These are phyloP conservation scores for Aureobasidium sp. DNA, from an alignment of 2,329 filamentous ascomycete genomes.

Conservation along the genomic window DNA sequence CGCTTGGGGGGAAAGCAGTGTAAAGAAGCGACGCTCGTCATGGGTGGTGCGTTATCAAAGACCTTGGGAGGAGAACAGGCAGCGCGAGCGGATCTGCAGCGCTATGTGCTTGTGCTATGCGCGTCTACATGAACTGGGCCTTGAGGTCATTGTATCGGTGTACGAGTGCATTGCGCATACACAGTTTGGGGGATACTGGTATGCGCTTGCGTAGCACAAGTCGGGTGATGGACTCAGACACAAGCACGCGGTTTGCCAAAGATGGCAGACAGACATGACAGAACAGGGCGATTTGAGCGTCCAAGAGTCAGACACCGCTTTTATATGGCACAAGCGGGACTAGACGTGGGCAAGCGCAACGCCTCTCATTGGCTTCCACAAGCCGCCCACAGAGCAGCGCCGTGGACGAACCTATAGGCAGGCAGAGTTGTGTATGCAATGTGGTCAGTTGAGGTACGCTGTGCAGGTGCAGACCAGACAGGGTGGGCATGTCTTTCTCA, in stretches of 20 bases:
- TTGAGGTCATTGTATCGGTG: slow-evolving; percentile 8
- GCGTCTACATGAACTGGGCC: neutral
- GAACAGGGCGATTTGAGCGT: neutral
- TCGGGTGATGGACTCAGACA: neutral
- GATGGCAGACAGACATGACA: slow-evolving; percentile 1
- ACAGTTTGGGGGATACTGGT: slow-evolving; percentile 1
- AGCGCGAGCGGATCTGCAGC: slow-evolving; percentile 10
- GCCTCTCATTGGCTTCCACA: slow-evolving; percentile 11
- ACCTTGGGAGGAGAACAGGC: neutral
- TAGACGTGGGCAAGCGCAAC: slow-evolving; percentile 12
- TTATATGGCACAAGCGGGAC: slow-evolving; percentile 12
- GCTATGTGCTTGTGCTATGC: slow-evolving; percentile 7
- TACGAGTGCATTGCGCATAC: slow-evolving; percentile 5
- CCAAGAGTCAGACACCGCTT: slow-evolving; percentile 12
- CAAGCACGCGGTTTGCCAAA: slow-evolving; percentile 1
- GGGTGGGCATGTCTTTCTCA: neutral
- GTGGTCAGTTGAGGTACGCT: neutral
- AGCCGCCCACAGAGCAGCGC: slow-evolving; percentile 4
- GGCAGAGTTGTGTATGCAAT: neutral
- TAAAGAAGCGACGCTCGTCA: neutral
- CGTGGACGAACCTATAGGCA: neutral
- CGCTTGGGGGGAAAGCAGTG: neutral
- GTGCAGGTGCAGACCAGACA: neutral
- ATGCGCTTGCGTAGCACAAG: slow-evolving; percentile 9
- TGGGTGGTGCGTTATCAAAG: neutral